phyloP scores from a whole-genome alignment of 2,329 filamentous ascomycete species.

The Whalleya microplaca region DNA sequence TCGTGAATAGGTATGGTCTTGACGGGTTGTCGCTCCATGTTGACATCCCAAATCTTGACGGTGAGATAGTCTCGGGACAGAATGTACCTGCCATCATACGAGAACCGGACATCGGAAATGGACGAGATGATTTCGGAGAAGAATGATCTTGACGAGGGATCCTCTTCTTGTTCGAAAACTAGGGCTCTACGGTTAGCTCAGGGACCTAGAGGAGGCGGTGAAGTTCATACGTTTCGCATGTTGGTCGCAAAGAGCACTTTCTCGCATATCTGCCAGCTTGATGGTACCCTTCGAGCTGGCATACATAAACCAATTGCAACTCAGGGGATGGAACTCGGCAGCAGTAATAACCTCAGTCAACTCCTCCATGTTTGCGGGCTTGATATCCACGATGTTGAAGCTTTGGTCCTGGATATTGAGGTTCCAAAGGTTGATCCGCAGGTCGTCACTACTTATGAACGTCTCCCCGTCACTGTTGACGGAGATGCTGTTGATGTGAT shows the following conservation, averaged over 20 bases:
- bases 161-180: slow-evolving; percentile 99
- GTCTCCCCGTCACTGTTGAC: slow-evolving; percentile 99
- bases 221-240: slow-evolving; percentile 81
- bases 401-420: slow-evolving; percentile 99
- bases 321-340: slow-evolving; percentile 93
- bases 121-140: slow-evolving; percentile 99
- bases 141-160: slow-evolving; percentile 94
- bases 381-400: slow-evolving; percentile 99
- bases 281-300: slow-evolving; percentile 98
- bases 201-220: slow-evolving; percentile 4
- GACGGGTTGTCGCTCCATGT: slow-evolving; percentile 96
- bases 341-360: slow-evolving; percentile 98
- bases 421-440: slow-evolving; percentile 98
- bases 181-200: slow-evolving; percentile 31
- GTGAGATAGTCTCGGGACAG: slow-evolving; percentile 97
- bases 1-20: slow-evolving; percentile 99
- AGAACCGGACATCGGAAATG: slow-evolving; percentile 98
- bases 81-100: slow-evolving; percentile 94
- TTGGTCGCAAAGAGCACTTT: slow-evolving; percentile 93
- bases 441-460: slow-evolving; percentile 97
- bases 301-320: slow-evolving; percentile 99
- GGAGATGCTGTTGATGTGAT: slow-evolving; percentile 99
- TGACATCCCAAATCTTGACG: slow-evolving; percentile 99
- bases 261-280: slow-evolving; percentile 97
- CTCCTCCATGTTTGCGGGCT: slow-evolving; percentile 99